These are phyloP conservation scores for Lepidium aucheri DNA, from an alignment of 345 rosid genomes.

Conservation along the genomic window DNA sequence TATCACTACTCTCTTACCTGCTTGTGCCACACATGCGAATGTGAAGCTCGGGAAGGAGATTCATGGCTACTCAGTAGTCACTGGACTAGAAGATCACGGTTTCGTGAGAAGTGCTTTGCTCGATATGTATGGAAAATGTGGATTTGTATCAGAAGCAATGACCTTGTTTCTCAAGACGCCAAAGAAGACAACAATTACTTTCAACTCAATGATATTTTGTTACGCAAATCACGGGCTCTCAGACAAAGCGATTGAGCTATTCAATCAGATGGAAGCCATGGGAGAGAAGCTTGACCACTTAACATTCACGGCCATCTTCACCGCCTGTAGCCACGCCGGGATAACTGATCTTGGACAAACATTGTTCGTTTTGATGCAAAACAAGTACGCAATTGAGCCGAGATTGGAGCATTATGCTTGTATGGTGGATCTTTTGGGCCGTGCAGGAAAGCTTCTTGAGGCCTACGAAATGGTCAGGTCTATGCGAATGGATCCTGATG, in stretches of 20 bases:
- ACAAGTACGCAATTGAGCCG: conserved; percentile 45
- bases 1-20: conserved; percentile 64
- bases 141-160: conserved; percentile 54
- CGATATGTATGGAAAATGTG: conserved; percentile 84
- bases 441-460: conserved; percentile 59
- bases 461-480: conserved; percentile 48
- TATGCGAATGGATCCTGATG: conserved; percentile 65
- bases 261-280: conserved; percentile 50
- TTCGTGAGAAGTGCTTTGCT: conserved; percentile 68
- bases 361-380: conserved; percentile 61
- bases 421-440: conserved; percentile 77
- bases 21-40: conserved; percentile 44
- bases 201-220: conserved; percentile 88
- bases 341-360: conserved; percentile 54
- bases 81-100: conserved; percentile 53
- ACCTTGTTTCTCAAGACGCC: conserved; percentile 41
- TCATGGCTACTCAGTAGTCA: conserved; percentile 57
- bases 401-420: conserved; percentile 82
- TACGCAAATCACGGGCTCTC: conserved; percentile 72
- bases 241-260: conserved; percentile 57
- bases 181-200: conserved; percentile 53
- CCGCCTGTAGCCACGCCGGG: conserved; percentile 77
- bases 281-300: conserved; percentile 59
- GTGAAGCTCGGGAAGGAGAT: conserved; percentile 55
- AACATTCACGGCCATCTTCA: conserved; percentile 69